Base-by-base conservation (phyloP, 2,329 filamentous ascomycete genomes). In the Penicillium digitatum region DNA sequence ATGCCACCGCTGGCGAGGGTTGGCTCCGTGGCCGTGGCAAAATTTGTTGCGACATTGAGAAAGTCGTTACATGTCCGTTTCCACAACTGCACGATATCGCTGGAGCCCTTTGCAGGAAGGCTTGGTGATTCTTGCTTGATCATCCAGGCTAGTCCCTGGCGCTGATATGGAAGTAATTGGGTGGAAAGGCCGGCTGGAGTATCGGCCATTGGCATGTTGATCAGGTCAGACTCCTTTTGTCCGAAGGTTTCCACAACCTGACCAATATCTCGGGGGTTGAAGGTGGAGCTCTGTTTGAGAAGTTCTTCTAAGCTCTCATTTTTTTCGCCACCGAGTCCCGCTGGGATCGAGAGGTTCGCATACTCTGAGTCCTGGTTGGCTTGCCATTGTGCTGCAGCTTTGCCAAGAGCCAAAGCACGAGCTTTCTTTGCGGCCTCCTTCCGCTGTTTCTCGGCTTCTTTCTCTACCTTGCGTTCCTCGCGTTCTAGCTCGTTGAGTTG, bases 61-160 rank as follows among this genome's bases (percentile, higher is more conserved):
- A 85, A 89, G 26, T 69, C 68, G 50, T 70, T 73, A 3, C 66
- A 77, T 57, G 69, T 62, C 48, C 76, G 82, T 67, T 86, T 88
- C 91, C 91, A 96, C 14, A 95, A 77, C 72, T 95, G 90, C 1
- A 90, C 83, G 24, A 85, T 75, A 11, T 88, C 81, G 1, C 79
- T 74, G 0, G 85, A 82, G 0, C 80, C 82, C 26, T 74, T 69
- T 2, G 76, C 64, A 3, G 90, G 89, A 12, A 88, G 76, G 34
- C 79, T 70, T 0, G 90, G 89, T 14, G 80, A 82, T 69, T 96
- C 91, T 63, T 89, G 90, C 8, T 84, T 79, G 18, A 85, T 77
- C 81, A 96, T 83, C 91, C 91, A 96, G 16, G 86, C 84, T 37
- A 96, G 76, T 7, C 89, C 90, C 77, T 93, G 78, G 32, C 74